These are phyloP conservation scores for Leptomonas pyrrhocoris DNA, from an alignment of 208 protist genomes.

Conservation along the genomic window DNA sequence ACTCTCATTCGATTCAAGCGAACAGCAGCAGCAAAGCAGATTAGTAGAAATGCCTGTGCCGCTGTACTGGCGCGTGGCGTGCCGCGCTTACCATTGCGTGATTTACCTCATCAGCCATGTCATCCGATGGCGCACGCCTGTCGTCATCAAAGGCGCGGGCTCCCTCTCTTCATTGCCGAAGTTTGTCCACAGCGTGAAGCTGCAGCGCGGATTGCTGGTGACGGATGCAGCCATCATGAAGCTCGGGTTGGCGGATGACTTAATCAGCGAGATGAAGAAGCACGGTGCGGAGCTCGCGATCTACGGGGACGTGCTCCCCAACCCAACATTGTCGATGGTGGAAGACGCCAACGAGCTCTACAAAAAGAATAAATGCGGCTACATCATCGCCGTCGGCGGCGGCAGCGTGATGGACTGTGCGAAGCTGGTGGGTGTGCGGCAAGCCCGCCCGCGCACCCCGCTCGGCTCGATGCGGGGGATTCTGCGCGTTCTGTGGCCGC, in stretches of 20 bases:
- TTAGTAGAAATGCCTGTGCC: slow-evolving; percentile 40
- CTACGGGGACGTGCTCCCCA: slow-evolving; percentile 55
- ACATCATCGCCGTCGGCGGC: slow-evolving; percentile 83
- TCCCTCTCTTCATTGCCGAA: slow-evolving; percentile 38
- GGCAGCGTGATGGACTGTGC: slow-evolving; percentile 86
- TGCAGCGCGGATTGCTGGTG: slow-evolving; percentile 49
- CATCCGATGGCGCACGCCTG: slow-evolving; percentile 42
- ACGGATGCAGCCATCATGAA: slow-evolving; percentile 58
- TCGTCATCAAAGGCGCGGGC: slow-evolving; percentile 38
- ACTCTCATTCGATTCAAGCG: too few relatives aligned
- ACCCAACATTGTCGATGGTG: slow-evolving; percentile 56
- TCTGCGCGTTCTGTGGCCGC: slow-evolving; percentile 44
- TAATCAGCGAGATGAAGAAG: slow-evolving; percentile 43
- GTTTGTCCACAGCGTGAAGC: slow-evolving; percentile 40
- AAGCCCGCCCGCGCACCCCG: slow-evolving; percentile 50
- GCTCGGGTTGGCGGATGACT: slow-evolving; percentile 46
- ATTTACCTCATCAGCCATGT: slow-evolving; percentile 34
- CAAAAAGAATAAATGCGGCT: slow-evolving; percentile 48
- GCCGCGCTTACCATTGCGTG: slow-evolving; percentile 36
- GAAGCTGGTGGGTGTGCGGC: slow-evolving; percentile 78
- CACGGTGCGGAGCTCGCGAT: slow-evolving; percentile 39
- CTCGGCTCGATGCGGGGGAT: slow-evolving; percentile 52
- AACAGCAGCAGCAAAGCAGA: too few relatives aligned
- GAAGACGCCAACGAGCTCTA: slow-evolving; percentile 43
- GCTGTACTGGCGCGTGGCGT: slow-evolving; percentile 33